These are phyloP conservation scores for Hemileia vastatrix DNA, from an alignment of 1,284 basidiomycete genomes.

Conservation along the genomic window DNA sequence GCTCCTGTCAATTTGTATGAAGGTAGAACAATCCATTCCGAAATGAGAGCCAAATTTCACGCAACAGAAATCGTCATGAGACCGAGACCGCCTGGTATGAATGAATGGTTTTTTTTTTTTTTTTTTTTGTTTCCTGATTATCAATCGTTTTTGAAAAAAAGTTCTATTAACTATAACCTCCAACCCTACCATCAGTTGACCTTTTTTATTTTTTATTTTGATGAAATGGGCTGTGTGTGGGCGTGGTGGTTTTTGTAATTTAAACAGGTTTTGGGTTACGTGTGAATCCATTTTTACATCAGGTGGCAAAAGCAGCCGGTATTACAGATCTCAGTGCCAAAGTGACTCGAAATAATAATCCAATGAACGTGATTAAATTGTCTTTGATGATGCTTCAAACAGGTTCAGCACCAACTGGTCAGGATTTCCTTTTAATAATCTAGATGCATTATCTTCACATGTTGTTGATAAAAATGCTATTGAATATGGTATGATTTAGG, in stretches of 20 bases:
- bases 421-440: neutral
- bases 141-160: no score
- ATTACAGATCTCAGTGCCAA: conserved; percentile 41
- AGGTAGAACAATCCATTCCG: conserved; percentile 37
- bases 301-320: conserved; percentile 39
- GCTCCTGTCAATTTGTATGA: conserved; percentile 34
- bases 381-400: conserved; percentile 37
- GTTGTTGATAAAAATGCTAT: neutral
- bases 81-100: conserved; percentile 36
- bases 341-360: conserved; percentile 42
- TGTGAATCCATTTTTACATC: conserved; percentile 40
- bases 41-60: conserved; percentile 38
- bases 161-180: neutral
- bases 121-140: neutral
- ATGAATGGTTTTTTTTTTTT: neutral
- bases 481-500: conserved; percentile 27
- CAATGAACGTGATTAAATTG: conserved; percentile 41
- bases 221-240: neutral
- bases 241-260: neutral
- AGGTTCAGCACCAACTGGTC: conserved; percentile 16
- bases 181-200: neutral
- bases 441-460: neutral
- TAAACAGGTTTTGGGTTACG: conserved; percentile 41
- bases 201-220: neutral
- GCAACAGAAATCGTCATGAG: conserved; percentile 39